Base-by-base conservation (phyloP, 1,284 basidiomycete species). In the Leccinum pachyderme region DNA sequence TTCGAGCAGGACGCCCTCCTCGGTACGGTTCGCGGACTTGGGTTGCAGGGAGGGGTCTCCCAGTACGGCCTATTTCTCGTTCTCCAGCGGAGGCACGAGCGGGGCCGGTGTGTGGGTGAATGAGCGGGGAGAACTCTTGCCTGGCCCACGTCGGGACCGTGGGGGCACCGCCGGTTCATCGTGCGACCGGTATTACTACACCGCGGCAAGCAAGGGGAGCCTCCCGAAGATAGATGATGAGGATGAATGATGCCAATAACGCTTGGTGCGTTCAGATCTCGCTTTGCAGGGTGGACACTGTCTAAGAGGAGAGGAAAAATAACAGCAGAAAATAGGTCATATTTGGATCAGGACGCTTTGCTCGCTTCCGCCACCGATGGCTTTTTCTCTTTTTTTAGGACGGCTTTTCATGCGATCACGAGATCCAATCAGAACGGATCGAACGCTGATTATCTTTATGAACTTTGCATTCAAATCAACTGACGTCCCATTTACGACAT, bases 71-170 rank as follows among this genome's bases (percentile, higher is more conserved):
- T 70, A 72, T 28, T 45, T 61, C 15, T 72, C 68, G 29, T 56
- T 63, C 29, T 66, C 68, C 47, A 71, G 68, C 25, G 60, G 63
- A 6, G 56, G 52, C 7, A 64, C 54, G 45, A 5, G 43, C 25
- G 43, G 43, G 22, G 43, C 24, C 13, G 53, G 53, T 6, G 22
- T 53, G 56, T 54, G 32, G 33, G 71, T 66, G 48, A 72, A 59
- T 47, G 68, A 72, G 47, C 64, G 61, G 2, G 68, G 68, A 3
- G 68, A 72, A 49, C 57, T 72, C n/a, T 28, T 61, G 24, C 43
- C 50, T 5, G 49, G 25, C 22, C 11, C 25, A 15, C 5, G 49
- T 22, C 15, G 27, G 7, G 28, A 49, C 24, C 43, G 9, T 29
- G 52, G 31, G 37, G 47, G 52, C 31, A 18, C 59, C 24, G 48